phyloP scores from a whole-genome alignment of 148 eudicot species.

The Persicaria maculosa region DNA sequence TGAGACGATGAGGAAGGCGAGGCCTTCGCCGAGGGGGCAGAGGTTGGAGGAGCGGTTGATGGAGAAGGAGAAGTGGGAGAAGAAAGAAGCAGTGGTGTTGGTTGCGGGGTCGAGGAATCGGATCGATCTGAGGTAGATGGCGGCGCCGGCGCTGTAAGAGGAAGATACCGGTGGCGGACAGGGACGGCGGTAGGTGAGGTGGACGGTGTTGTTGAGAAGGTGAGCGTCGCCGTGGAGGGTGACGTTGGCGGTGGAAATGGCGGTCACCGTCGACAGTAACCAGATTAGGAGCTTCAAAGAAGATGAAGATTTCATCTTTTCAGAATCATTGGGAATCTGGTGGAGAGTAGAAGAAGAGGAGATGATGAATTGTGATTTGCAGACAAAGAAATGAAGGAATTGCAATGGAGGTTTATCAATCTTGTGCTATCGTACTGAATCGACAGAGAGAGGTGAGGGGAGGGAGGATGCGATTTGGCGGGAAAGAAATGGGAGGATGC shows the following conservation, averaged over 20 bases:
- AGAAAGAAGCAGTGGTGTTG: conserved; percentile 42
- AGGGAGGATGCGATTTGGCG: too few relatives aligned
- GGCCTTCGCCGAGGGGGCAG: conserved; percentile 58
- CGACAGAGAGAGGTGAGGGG: too few relatives aligned
- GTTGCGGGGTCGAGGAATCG: conserved; percentile 36
- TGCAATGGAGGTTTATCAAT: too few relatives aligned
- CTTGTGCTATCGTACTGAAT: too few relatives aligned
- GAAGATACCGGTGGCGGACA: conserved; percentile 13
- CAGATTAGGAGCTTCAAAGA: background rate
- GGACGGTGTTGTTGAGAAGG: conserved; percentile 25
- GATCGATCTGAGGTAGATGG: conserved; percentile 38
- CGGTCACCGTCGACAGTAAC: background rate
- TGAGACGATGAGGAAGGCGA: conserved; percentile 51
- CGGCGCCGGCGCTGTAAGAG: conserved; percentile 18
- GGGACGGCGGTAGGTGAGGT: conserved; percentile 28
- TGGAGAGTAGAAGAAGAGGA: background rate
- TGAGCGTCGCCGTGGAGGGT: conserved; percentile 47
- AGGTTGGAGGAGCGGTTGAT: conserved; percentile 25
- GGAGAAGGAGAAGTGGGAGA: conserved; percentile 40
- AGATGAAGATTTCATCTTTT: background rate
- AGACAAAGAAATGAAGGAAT: conserved; percentile 2
- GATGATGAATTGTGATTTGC: conserved; percentile 23
- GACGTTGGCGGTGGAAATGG: conserved; percentile 27
- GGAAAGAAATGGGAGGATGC: too few relatives aligned
- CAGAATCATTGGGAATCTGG: too few relatives aligned